Evolutionary conservation across 441 rosid genomes (phyloP).

Genomic region (Mallotus repandus): DNA sequence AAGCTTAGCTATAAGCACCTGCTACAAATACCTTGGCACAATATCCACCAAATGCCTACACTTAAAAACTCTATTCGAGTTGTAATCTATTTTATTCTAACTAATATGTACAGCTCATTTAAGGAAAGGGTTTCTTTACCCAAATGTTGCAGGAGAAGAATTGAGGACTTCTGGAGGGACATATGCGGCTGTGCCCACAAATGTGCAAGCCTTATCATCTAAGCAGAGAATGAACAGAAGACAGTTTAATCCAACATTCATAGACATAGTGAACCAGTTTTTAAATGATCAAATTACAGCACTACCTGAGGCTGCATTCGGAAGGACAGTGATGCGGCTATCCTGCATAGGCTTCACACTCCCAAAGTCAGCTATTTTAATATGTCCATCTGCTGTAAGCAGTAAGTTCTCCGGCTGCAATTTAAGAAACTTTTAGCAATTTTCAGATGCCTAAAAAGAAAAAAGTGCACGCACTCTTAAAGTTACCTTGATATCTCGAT

Average conservation of each 20-base stretch:
- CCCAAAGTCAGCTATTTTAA: constrained; percentile 98
- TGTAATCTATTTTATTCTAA: not conserved
- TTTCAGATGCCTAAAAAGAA: constrained; percentile 16
- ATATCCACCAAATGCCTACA: not conserved
- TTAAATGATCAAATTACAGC: constrained; percentile 13
- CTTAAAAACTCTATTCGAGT: not conserved
- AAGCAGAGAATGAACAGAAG: constrained; percentile 30
- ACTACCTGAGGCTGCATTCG: constrained; percentile 93
- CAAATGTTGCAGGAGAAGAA: constrained; percentile 97
- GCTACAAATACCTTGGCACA: not conserved
- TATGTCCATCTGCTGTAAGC: constrained; percentile 80
- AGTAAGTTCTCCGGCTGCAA: constrained; percentile 97
- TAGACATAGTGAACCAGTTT: constrained; percentile 1
- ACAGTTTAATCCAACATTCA: constrained; percentile 24
- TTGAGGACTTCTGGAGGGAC: constrained; percentile 99
- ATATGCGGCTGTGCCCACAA: constrained; percentile 98
- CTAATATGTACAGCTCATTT: constrained; percentile 9
- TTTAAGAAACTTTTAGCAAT: constrained; percentile 31
- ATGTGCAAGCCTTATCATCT: constrained; percentile 98
- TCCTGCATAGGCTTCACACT: constrained; percentile 99
- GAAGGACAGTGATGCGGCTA: constrained; percentile 87
- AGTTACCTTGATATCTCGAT: constrained; percentile 92
- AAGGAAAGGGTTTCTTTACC: constrained; percentile 42
- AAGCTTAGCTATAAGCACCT: constrained; percentile 3
- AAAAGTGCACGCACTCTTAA: constrained; percentile 14